Percentiles rank a stretch among this genome's conserved stretches.
phyloP scores from a whole-genome alignment of 345 rosid species.

The Carallia pectinifolia region DNA sequence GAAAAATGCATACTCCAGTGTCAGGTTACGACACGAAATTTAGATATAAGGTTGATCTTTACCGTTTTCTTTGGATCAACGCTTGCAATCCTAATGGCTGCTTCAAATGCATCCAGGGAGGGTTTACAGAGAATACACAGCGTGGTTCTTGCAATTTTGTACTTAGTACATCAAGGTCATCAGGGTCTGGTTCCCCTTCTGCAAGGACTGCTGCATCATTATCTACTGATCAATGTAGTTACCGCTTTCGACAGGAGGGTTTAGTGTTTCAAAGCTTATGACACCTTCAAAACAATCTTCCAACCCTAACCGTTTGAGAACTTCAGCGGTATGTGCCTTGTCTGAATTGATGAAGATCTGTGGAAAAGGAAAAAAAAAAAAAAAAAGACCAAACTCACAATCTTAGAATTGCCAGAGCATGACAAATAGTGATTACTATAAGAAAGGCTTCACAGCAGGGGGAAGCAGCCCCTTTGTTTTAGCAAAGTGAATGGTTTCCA shows the following conservation, averaged over 20 bases:
- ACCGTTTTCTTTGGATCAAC: conserved; percentile 76
- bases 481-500: no score
- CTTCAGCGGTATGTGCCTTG: conserved; percentile 28
- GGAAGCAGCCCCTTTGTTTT: no score
- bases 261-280: conserved; percentile 35
- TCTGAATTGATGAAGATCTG: conserved; percentile 35
- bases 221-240: conserved; percentile 23
- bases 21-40: neutral
- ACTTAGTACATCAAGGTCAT: conserved; percentile 6
- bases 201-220: conserved; percentile 14
- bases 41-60: conserved; percentile 6
- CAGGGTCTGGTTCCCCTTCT: conserved; percentile 10
- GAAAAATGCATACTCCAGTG: neutral
- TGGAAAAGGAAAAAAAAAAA: no score
- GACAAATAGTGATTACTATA: neutral
- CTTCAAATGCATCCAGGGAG: conserved; percentile 56
- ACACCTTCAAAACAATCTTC: conserved; percentile 34
- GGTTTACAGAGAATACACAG: conserved; percentile 65
- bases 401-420: neutral
- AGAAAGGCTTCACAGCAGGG: no score
- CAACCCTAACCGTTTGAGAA: conserved; percentile 24
- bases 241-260: conserved; percentile 27
- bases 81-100: conserved; percentile 57
- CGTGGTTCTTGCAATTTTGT: conserved; percentile 18
- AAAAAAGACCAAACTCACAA: conserved; percentile 3